Base-by-base conservation (phyloP, 257 asterid genomes). In the Asclepias syriaca region DNA sequence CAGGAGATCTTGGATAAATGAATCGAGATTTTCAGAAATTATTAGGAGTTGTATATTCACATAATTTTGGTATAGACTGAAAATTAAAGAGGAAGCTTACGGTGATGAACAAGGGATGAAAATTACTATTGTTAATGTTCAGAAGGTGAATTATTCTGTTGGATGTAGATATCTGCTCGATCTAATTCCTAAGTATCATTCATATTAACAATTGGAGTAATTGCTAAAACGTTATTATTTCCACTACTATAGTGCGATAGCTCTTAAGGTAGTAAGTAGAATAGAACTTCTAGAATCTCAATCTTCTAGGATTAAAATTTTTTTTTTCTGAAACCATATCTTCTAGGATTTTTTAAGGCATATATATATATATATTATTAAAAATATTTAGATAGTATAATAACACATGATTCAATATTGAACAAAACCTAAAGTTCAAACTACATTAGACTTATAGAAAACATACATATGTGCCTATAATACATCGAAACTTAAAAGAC, bases 51-150 rank as follows among this genome's bases (percentile, higher is more conserved):
- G 92, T 75, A 82, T 95, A 24, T 88, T 95, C 77, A 70, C 77
- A 5, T 91, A 92, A 83, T 95, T 82, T 67, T 76, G 87, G 27
- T 79, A 88, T 32, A 84, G 74, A 85, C 96, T 95, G 63, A 92
- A 90, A 71, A 81, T 95, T 72, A 95, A 95, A 76, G 99, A 92
- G 99, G n/a, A n/a, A n/a, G n/a, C n/a, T n/a, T n/a, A n/a, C n/a
- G n/a, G n/a, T n/a, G n/a, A n/a, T n/a, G n/a, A 95, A 66, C 98
- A 92, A 81, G 78, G 85, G 84, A 84, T 90, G 81, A 92, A 95
- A 87, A 80, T 80, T 72, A 92, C 96, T 3, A 87, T 90, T 68
- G 88, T 85, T 66, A 95, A 90, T 84, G 96, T 98, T 1, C 97
- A 88, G 71, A 95, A 83, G 86, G 83, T 90, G 81, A 81, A 87